Conservation (phyloP, 2,329 filamentous ascomycete species). For the Hypoxylon sp. region DNA sequence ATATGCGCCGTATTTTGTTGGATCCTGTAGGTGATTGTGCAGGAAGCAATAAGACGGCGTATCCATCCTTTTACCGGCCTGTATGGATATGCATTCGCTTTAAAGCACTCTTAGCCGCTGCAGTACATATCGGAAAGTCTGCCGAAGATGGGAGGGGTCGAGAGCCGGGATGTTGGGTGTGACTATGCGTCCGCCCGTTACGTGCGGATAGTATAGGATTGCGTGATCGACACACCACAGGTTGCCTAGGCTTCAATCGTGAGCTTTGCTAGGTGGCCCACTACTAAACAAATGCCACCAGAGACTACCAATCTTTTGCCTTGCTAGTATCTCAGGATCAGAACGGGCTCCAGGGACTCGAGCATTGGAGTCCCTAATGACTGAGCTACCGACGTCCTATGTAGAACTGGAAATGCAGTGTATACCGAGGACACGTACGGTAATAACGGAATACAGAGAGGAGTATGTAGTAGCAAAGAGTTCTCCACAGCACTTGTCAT, state of each 20-base stretch:
- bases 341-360: neutral
- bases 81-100: constrained; percentile 18
- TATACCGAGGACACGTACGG: neutral
- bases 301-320: neutral
- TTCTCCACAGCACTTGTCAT: constrained; percentile 23
- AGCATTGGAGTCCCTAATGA: neutral
- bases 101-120: constrained; percentile 8
- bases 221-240: constrained; percentile 28
- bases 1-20: neutral
- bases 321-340: neutral
- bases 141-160: constrained; percentile 24
- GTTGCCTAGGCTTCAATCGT: constrained; percentile 10
- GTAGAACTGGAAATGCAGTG: neutral
- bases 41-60: constrained; percentile 27
- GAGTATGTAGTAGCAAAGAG: constrained; percentile 19
- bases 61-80: constrained; percentile 8
- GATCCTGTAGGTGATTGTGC: constrained; percentile 15
- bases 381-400: constrained; percentile 13
- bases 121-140: constrained; percentile 29
- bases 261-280: neutral
- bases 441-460: constrained; percentile 10
- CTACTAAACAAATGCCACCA: neutral
- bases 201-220: constrained; percentile 38
- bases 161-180: constrained; percentile 8
- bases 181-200: constrained; percentile 19